Evolutionary conservation across 2,329 filamentous ascomycete species (phyloP), one percentile per base, ranked within the genome.

Genomic region (Torrubiellomyces zombiae): DNA sequence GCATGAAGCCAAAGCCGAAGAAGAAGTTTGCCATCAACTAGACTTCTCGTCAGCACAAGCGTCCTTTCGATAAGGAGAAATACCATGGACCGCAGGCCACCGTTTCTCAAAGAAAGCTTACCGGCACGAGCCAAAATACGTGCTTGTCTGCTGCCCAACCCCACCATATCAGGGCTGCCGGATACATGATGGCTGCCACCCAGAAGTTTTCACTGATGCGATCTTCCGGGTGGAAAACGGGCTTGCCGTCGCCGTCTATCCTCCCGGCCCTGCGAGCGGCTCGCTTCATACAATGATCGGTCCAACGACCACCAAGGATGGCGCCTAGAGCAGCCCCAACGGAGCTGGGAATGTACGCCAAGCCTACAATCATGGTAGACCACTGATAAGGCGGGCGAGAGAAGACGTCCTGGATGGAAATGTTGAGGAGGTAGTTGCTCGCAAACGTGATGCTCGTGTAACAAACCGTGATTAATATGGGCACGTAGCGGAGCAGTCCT

Each of bases 191-290:
- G 1, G 73, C 73, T 3, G 75, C 75, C 1, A 85, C 48, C 75
- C 75, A 86, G 3, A 76, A 75, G 42, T 91, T 89, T 43, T 86
- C 76, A 21, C 73, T 61, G 67, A 89, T 79, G 9, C 81, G 66
- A 45, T 91, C 81, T 49, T 89, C 81, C 0, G 81, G 81, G 3
- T 69, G 56, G 40, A 70, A 76, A 7, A 80, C 53, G 12, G 81
- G 55, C 30, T 62, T 64, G 9, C 78, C 79, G 18, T 66, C 49
- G 18, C 61, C 63, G 36, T 81, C 76, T 38, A 74, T 76, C 14
- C 78, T 59, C 9, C 67, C 68, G 0, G 75, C 77, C 33, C 63
- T 72, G n/a, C 53, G 55, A 1, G 81, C 81, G 47, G 81, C 75
- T 12, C 76, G 66, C 16, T 67, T 60, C 81, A 89, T 89, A 48